Conservation (phyloP, 2,329 filamentous ascomycete species). For the Polychaeton citri region DNA sequence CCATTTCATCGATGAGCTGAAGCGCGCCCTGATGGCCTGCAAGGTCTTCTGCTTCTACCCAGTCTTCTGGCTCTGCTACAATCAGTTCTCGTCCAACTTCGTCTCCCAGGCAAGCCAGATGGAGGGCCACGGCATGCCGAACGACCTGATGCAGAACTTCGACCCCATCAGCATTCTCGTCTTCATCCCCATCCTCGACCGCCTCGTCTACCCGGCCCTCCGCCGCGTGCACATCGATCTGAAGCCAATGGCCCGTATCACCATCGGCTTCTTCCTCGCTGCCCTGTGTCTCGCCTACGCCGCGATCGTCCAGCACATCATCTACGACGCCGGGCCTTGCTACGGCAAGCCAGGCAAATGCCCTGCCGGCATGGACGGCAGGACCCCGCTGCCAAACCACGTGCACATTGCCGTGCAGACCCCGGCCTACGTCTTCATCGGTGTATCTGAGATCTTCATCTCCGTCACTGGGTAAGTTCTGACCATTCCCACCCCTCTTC, state of each 20-base stretch:
- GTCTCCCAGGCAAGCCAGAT: constrained; percentile 35
- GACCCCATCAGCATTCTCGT: constrained; percentile 33
- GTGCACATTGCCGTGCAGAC: constrained; percentile 33
- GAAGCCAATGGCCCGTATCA: constrained; percentile 39
- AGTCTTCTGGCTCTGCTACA: constrained; percentile 32
- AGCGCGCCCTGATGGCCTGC: constrained; percentile 52
- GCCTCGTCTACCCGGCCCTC: constrained; percentile 31
- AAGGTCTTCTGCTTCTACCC: constrained; percentile 48
- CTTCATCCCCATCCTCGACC: constrained; percentile 33
- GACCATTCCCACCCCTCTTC: too few species aligned
- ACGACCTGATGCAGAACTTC: constrained; percentile 36
- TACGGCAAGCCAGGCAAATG: constrained; percentile 31
- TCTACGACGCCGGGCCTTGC: constrained; percentile 42
- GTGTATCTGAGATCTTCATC: constrained; percentile 32
- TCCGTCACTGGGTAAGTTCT: constrained; percentile 25
- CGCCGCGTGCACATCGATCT: constrained; percentile 28
- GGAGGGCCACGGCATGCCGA: constrained; percentile 32
- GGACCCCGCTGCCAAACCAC: constrained; percentile 23
- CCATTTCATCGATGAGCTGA: constrained; percentile 58
- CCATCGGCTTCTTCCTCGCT: constrained; percentile 40
- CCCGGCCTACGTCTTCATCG: constrained; percentile 33
- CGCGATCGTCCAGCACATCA: constrained; percentile 42
- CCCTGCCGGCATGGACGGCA: constrained; percentile 20
- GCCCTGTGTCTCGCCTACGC: constrained; percentile 42
- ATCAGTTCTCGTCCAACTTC: constrained; percentile 31